Conservation (phyloP, 306 rosid genomes). For the Citrullus amarus region DNA sequence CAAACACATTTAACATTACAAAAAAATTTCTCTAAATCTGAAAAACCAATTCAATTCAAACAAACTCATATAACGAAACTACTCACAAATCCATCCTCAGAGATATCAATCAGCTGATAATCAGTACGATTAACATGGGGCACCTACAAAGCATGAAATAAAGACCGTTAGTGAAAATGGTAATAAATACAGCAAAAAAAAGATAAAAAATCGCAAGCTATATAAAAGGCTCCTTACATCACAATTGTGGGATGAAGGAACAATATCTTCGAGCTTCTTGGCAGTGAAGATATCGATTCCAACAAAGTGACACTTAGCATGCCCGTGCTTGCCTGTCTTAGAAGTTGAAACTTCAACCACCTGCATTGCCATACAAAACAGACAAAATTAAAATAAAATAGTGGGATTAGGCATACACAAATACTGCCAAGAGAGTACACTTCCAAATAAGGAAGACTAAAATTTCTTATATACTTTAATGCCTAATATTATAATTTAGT, state of each 20-base stretch:
- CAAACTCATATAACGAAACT: not conserved
- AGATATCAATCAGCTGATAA: conserved; percentile 75
- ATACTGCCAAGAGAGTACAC: not conserved
- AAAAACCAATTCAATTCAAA: not conserved
- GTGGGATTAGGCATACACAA: not conserved
- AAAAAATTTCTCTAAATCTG: not conserved
- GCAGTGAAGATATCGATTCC: conserved; percentile 67
- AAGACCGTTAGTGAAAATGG: not conserved
- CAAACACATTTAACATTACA: not conserved
- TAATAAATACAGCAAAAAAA: not conserved
- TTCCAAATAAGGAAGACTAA: not conserved
- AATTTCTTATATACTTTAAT: not conserved
- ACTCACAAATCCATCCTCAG: conserved; percentile 82
- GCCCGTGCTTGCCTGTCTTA: conserved; percentile 86
- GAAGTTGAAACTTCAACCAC: conserved; percentile 90
- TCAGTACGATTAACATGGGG: conserved; percentile 83
- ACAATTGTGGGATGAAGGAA: conserved; percentile 83
- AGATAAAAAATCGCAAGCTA: not conserved
- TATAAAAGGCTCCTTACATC: conserved; percentile 33
- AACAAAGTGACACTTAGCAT: conserved; percentile 87
- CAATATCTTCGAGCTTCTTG: conserved; percentile 85
- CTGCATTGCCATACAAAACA: conserved; percentile 22
- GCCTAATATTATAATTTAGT: not conserved
- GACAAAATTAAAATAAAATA: not conserved
- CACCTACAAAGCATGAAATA: conserved; percentile 26